Percentiles rank a stretch among this genome's conserved stretches.
Evolutionary conservation across 2,329 filamentous ascomycete species (phyloP).

Genomic region (Fusarium guadeloupense): DNA sequence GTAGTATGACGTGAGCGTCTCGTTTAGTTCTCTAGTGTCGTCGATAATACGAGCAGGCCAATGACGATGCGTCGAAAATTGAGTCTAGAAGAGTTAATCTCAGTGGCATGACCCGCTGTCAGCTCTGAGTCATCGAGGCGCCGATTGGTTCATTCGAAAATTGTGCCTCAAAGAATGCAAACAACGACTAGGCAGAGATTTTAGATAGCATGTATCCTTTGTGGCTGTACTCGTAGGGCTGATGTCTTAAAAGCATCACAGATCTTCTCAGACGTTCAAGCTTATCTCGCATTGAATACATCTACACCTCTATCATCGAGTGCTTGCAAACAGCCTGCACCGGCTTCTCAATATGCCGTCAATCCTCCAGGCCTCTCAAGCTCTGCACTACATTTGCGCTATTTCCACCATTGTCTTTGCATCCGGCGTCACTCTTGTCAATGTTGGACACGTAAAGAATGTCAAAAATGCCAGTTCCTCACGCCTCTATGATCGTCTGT

Average conservation of each 20-base stretch:
- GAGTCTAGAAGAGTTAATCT: neutral
- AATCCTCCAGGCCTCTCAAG: neutral
- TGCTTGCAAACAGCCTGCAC: neutral
- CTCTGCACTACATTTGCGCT: conserved; percentile 30
- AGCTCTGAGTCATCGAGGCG: conserved; percentile 5
- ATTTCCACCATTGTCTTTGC: neutral
- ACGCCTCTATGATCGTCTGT: neutral
- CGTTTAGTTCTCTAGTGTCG: too few species aligned
- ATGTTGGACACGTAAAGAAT: neutral
- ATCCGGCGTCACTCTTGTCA: neutral
- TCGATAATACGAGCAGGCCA: conserved; percentile 10
- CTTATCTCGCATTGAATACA: neutral
- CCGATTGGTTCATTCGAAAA: conserved; percentile 20
- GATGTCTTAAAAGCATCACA: conserved; percentile 4
- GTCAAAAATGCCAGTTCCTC: neutral
- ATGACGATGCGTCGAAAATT: neutral
- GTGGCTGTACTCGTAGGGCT: conserved; percentile 5
- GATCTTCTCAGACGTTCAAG: neutral
- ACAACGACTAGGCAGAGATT: neutral
- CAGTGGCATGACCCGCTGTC: neutral
- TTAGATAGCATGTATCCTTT: too few species aligned
- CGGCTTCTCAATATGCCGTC: conserved; percentile 12
- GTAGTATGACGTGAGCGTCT: too few species aligned
- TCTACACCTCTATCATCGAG: too few species aligned
- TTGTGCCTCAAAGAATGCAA: neutral